Conservation (phyloP, 257 asterid genomes). For the Lantana camara region DNA sequence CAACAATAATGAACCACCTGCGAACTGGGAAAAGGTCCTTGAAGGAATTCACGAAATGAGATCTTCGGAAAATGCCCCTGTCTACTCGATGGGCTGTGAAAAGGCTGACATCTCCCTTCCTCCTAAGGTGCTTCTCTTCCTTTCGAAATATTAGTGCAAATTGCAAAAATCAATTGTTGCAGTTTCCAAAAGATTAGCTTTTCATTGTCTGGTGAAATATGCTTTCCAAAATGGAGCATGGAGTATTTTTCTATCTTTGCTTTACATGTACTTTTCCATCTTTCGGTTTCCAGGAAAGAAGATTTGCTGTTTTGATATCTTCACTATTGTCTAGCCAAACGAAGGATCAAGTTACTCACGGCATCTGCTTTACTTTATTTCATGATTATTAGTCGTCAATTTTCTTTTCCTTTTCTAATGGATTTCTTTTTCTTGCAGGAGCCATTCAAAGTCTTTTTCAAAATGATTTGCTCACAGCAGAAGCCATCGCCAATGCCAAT, state of each 20-base stretch:
- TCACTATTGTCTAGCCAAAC: conserved; percentile 97
- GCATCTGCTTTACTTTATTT: conserved; percentile 50
- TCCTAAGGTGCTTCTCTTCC: conserved; percentile 58
- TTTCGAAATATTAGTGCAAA: conserved; percentile 10
- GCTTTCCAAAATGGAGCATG: neutral
- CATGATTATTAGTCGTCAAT: neutral
- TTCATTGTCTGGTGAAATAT: neutral
- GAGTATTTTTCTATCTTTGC: neutral
- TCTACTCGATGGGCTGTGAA: conserved; percentile 97
- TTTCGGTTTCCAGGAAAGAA: conserved; percentile 65
- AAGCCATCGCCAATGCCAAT: conserved; percentile 64
- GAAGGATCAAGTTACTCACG: conserved; percentile 88
- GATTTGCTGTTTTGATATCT: conserved; percentile 88
- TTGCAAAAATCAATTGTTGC: neutral
- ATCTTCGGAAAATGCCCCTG: conserved; percentile 91
- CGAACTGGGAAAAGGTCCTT: conserved; percentile 77
- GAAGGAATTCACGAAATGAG: conserved; percentile 88
- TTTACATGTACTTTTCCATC: neutral
- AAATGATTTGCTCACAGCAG: conserved; percentile 76
- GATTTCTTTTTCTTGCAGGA: conserved; percentile 50
- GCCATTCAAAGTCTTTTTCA: conserved; percentile 88
- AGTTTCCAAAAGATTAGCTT: neutral
- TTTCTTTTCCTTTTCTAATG: neutral
- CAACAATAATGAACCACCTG: conserved; percentile 38
- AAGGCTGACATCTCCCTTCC: conserved; percentile 94